phyloP scores from a whole-genome alignment of 345 rosid species.

The Punica granatum region DNA sequence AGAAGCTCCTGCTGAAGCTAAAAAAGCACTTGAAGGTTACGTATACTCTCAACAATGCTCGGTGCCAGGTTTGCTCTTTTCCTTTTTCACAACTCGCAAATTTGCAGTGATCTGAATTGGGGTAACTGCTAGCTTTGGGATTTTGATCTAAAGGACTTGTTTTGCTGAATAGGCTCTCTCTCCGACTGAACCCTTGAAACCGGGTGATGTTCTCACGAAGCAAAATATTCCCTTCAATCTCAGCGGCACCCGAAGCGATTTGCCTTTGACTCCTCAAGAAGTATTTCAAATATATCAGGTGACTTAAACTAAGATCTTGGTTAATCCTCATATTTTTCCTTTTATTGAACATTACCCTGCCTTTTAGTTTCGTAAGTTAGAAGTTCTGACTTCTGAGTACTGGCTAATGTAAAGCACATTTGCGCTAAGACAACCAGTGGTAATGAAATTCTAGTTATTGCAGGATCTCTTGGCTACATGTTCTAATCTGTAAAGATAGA shows the following conservation, averaged over 20 bases:
- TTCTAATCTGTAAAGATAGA: too few relatives aligned
- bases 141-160: not conserved
- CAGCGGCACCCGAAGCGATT: constrained; percentile 36
- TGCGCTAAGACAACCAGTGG: not conserved
- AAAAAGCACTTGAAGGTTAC: constrained; percentile 85
- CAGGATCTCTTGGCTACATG: too few relatives aligned
- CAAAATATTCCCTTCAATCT: constrained; percentile 72
- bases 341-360: not conserved
- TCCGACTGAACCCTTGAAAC: constrained; percentile 72
- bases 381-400: not conserved
- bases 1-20: constrained; percentile 89
- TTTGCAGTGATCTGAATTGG: too few relatives aligned
- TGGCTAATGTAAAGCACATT: not conserved
- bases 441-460: not conserved
- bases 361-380: not conserved
- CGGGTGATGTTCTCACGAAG: constrained; percentile 65
- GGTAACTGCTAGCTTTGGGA: not conserved
- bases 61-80: constrained; percentile 71
- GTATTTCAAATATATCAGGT: constrained; percentile 83
- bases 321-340: not conserved
- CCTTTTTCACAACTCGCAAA: not conserved
- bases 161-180: constrained; percentile 55
- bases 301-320: not conserved
- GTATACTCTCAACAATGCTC: constrained; percentile 78
- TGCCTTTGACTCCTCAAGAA: constrained; percentile 63